phyloP scores from a whole-genome alignment of 257 asterid genomes.

The Nicotiana otophora region DNA sequence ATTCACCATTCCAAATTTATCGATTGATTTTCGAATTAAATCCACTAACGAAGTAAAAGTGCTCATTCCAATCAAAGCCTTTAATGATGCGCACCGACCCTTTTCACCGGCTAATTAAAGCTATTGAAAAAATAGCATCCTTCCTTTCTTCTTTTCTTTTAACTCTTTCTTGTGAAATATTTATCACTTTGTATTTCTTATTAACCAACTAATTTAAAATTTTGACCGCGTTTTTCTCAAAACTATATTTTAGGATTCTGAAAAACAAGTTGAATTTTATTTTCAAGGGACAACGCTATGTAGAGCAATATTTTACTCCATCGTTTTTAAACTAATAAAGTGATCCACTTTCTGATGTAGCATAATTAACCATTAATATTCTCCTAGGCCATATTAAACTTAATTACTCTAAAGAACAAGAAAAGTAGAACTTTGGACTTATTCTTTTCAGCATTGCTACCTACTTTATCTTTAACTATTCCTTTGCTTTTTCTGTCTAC shows the following conservation, averaged over 20 bases:
- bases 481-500: background rate
- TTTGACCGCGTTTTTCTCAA: too few species aligned
- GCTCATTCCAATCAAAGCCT: background rate
- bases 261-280: background rate
- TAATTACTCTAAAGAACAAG: background rate
- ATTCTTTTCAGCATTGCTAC: background rate
- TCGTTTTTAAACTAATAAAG: background rate
- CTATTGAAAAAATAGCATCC: too few species aligned
- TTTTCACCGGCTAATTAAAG: slow-evolving; percentile 1
- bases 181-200: background rate
- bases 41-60: background rate
- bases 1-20: background rate
- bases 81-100: background rate
- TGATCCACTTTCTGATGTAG: background rate
- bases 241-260: too few species aligned
- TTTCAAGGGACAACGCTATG: background rate
- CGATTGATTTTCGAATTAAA: background rate
- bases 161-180: background rate
- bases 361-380: background rate
- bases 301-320: background rate
- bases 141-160: too few species aligned
- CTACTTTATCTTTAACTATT: background rate
- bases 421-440: background rate
- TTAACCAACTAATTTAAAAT: background rate
- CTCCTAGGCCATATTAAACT: background rate